Percentiles rank a stretch among this genome's conserved stretches.
These are phyloP conservation scores for Boletus edulis DNA, from an alignment of 768 basidiomycete species.

Conservation along the genomic window DNA sequence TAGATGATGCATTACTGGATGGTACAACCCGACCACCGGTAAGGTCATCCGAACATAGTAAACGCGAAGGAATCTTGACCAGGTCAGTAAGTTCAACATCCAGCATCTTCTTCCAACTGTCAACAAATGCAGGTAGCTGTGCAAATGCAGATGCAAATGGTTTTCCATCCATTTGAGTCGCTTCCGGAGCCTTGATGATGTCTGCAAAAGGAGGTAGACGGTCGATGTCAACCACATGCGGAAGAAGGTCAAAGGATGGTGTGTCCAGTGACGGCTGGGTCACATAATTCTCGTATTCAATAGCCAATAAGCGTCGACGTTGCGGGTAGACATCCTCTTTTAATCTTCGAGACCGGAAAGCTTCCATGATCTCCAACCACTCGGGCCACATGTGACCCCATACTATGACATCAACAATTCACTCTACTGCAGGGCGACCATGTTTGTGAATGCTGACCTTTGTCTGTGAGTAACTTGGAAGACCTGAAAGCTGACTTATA, in stretches of 20 bases:
- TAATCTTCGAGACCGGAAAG: not conserved
- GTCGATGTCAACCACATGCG: constrained; percentile 12
- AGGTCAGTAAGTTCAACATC: constrained; percentile 1
- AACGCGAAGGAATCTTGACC: constrained; percentile 5
- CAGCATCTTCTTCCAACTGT: constrained; percentile 9
- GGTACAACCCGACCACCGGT: not conserved
- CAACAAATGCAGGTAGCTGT: constrained; percentile 6
- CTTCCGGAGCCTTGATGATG: constrained; percentile 4
- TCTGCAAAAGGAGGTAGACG: constrained; percentile 11
- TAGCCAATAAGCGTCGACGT: constrained; percentile 4
- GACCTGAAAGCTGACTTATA: not conserved
- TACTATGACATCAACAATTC: not conserved
- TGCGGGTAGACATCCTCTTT: not conserved
- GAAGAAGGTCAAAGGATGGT: constrained; percentile 6
- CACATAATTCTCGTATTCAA: constrained; percentile 12
- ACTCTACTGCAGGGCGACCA: too few relatives aligned
- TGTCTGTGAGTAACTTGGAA: constrained; percentile 6
- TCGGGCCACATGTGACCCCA: constrained; percentile 8
- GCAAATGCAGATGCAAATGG: constrained; percentile 11
- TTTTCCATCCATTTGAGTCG: not conserved
- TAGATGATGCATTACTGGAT: too few relatives aligned
- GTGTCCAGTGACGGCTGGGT: not conserved
- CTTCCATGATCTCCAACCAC: constrained; percentile 1
- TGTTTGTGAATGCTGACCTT: not conserved
- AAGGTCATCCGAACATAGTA: not conserved